Percentiles rank a stretch among this genome's conserved stretches.
phyloP scores from a whole-genome alignment of 805 yeast genomes.

The Cyberlindnera euphorbiiphila region DNA sequence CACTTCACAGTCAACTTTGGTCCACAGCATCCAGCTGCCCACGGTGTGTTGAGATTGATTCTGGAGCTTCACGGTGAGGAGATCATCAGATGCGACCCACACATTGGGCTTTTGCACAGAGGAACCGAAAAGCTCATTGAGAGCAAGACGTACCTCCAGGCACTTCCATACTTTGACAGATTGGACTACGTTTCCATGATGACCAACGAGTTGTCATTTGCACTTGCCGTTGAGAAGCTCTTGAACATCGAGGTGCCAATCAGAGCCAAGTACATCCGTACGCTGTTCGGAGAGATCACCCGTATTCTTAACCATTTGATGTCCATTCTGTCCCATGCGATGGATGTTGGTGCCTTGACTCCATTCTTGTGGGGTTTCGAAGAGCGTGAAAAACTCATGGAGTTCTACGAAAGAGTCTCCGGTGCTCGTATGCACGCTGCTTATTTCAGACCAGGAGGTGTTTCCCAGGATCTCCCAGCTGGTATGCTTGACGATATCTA shows the following conservation, averaged over 20 bases:
- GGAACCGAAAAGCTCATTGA: constrained; percentile 89
- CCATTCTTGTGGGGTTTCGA: constrained; percentile 94
- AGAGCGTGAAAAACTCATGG: constrained; percentile 91
- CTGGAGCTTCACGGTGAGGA: constrained; percentile 87
- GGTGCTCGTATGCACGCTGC: constrained; percentile 91
- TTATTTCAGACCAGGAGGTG: constrained; percentile 90
- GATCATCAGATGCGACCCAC: constrained; percentile 83
- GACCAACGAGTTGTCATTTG: constrained; percentile 85
- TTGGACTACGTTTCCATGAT: constrained; percentile 83
- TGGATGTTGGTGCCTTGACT: constrained; percentile 93
- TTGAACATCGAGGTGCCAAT: constrained; percentile 81
- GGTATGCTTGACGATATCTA: constrained; percentile 86
- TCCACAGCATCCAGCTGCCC: constrained; percentile 95
- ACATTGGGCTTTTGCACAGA: constrained; percentile 81
- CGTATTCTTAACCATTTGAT: constrained; percentile 79
- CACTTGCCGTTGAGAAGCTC: constrained; percentile 80
- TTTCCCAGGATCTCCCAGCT: constrained; percentile 79
- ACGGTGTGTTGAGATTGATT: constrained; percentile 84
- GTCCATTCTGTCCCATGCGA: constrained; percentile 83
- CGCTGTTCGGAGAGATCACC: constrained; percentile 83
- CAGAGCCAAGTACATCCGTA: constrained; percentile 81
- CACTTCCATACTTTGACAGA: constrained; percentile 84
- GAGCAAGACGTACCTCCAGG: constrained; percentile 82
- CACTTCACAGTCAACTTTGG: constrained; percentile 90
- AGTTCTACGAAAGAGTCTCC: constrained; percentile 83